These are phyloP conservation scores for Suhomyces sp. DNA, from an alignment of 805 yeast genomes.

Conservation along the genomic window DNA sequence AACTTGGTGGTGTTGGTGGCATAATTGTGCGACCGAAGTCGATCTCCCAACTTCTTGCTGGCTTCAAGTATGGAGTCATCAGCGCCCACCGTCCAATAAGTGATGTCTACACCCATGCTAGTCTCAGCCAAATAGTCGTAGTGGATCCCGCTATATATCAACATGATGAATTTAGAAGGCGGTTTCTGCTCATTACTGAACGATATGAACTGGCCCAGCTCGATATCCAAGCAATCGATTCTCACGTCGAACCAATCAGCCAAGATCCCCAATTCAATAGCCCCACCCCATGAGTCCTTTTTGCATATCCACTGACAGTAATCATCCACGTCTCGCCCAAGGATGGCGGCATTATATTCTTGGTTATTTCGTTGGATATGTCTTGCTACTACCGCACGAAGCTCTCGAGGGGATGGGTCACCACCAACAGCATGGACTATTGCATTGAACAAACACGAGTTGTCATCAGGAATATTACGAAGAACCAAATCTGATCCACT, in stretches of 20 bases:
- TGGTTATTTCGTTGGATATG: constrained; percentile 40
- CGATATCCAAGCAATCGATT: constrained; percentile 63
- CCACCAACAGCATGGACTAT: constrained; percentile 49
- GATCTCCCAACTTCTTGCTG: constrained; percentile 37
- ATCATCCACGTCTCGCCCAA: constrained; percentile 48
- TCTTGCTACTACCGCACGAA: constrained; percentile 52
- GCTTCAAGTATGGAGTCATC: constrained; percentile 36
- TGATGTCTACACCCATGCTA: neutral
- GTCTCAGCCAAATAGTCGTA: constrained; percentile 53
- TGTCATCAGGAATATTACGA: constrained; percentile 69
- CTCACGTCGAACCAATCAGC: constrained; percentile 49
- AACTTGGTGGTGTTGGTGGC: constrained; percentile 65
- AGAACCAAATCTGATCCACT: constrained; percentile 35
- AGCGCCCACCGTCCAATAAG: constrained; percentile 33
- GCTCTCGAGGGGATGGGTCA: constrained; percentile 37
- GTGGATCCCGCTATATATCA: constrained; percentile 70
- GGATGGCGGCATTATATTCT: constrained; percentile 50
- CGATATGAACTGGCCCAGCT: constrained; percentile 53
- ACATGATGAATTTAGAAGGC: constrained; percentile 43
- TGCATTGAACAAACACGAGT: constrained; percentile 72
- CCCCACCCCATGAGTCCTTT: constrained; percentile 78
- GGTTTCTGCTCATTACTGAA: constrained; percentile 43
- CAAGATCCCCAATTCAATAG: constrained; percentile 67
- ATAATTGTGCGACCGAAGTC: constrained; percentile 51
- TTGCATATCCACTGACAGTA: constrained; percentile 62